Evolutionary conservation across 2,329 filamentous ascomycete species (phyloP), one percentile per base, ranked within the genome.

Genomic region (Aspergillus sp.): DNA sequence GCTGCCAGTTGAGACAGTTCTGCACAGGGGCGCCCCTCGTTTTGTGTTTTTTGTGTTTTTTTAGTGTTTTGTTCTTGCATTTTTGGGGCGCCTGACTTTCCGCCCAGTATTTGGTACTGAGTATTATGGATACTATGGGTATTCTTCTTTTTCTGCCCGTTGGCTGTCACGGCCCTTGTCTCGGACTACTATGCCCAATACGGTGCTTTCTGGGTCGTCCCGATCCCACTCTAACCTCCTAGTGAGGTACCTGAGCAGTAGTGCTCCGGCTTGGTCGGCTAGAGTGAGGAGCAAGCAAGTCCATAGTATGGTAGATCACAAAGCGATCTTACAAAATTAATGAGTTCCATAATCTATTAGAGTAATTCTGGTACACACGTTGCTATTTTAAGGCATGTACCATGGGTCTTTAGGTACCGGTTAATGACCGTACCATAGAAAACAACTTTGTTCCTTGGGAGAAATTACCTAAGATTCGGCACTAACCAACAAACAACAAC

Each of bases 1-100:
- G 13, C 15, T 32, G 53, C 47, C 32, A 47, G 28, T 45, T 65
- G 64, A 66, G 61, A 66, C 64, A 65, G 58, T 47, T 36, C 48
- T 57, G 43, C 45, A 53, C 57, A 55, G 50, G 54, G 50, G 36
- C 49, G 28, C 53, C 57, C 32, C 45, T 21, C 32, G 41, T 55
- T 45, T 43, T 30, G n/a, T 45, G 53, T 41, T 47, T 55, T 45
- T 55, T 55, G 39, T 36, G 32, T 36, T 36, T 36, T 13, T 36
- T 13, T 36, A 13, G 32, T 36, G 32, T 36, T 36, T 36, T 36
- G 32, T 13, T 30, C 7, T 15, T 45, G 53, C 53, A 55, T 55
- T 47, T 45, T 55, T 55, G 39, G 51, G 57, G 59, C 48, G 57
- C 57, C 57, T 62, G 54, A 57, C 57, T 59, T 32, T 48, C 39